Conservation (phyloP, 2,329 filamentous ascomycete genomes). For the Fusarium falciforme region DNA sequence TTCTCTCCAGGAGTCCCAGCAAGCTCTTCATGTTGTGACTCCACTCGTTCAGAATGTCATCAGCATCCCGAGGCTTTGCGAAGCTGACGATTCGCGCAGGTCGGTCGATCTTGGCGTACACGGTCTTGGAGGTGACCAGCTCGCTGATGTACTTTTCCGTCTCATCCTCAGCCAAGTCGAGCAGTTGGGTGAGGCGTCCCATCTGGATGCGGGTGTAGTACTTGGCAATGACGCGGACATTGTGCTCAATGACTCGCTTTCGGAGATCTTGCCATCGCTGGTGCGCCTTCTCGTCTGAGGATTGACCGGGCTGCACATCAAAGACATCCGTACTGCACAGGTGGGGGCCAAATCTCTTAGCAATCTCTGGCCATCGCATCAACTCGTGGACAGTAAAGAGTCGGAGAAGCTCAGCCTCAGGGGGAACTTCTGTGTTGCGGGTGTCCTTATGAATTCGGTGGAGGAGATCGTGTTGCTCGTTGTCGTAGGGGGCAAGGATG, state of each 20-base stretch:
- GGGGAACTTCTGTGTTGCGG: constrained; percentile 80
- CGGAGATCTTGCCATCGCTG: constrained; percentile 93
- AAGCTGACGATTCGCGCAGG: constrained; percentile 94
- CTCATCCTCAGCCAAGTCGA: constrained; percentile 93
- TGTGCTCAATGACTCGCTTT: constrained; percentile 99
- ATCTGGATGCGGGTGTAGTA: constrained; percentile 99
- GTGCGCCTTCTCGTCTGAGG: constrained; percentile 82
- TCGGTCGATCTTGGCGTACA: constrained; percentile 96
- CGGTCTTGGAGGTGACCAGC: constrained; percentile 95
- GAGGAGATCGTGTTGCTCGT: constrained; percentile 96
- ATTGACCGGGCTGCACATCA: constrained; percentile 71
- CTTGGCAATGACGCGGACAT: constrained; percentile 95
- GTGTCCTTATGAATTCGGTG: constrained; percentile 91
- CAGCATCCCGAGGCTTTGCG: constrained; percentile 91
- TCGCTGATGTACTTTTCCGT: constrained; percentile 99
- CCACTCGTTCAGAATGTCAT: constrained; percentile 98
- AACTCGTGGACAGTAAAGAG: constrained; percentile 95
- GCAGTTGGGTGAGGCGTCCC: constrained; percentile 86
- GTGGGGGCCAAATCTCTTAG: constrained; percentile 88
- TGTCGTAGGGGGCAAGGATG: constrained; percentile 96
- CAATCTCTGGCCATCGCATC: constrained; percentile 97
- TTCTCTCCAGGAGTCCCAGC: constrained; percentile 85
- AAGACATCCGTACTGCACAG: constrained; percentile 93
- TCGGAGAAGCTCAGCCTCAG: constrained; percentile 88
- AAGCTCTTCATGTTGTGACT: constrained; percentile 97